A percentile compares a stretch with the other conserved stretches of the same genome.
phyloP scores from a whole-genome alignment of 106 monocot species.

The Chionographis japonica region DNA sequence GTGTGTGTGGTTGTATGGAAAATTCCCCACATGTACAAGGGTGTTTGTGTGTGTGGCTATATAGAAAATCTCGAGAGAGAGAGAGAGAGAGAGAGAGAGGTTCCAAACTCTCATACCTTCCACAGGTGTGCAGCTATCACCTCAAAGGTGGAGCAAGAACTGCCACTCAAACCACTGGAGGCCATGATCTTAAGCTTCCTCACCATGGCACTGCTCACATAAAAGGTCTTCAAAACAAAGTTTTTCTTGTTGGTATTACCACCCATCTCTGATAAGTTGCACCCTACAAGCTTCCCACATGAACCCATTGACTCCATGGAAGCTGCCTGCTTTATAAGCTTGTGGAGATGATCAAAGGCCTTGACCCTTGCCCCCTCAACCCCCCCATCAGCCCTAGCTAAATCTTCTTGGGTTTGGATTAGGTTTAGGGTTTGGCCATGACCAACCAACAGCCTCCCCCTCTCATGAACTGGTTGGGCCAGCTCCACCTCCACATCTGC shows the following conservation, averaged over 20 bases:
- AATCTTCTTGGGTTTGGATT: background rate
- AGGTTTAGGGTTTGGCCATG: background rate
- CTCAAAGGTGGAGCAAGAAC: constrained; percentile 46
- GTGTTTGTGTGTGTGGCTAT: no score
- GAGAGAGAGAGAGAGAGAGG: constrained; percentile 16
- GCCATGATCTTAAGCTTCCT: constrained; percentile 26
- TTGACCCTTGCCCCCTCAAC: constrained; percentile 4
- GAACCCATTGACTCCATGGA: background rate
- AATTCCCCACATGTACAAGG: no score
- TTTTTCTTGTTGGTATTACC: background rate
- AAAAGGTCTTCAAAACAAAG: constrained; percentile 29
- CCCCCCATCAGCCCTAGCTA: background rate
- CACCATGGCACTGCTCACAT: constrained; percentile 15
- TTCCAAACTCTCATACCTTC: constrained; percentile 22
- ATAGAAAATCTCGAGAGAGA: constrained; percentile 6
- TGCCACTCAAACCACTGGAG: background rate
- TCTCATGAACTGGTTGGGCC: constrained; percentile 35
- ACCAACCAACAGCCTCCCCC: constrained; percentile 28
- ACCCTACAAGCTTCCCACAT: background rate
- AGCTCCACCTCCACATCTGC: constrained; percentile 1
- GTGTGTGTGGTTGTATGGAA: no score
- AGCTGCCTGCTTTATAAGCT: constrained; percentile 26
- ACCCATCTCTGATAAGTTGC: constrained; percentile 9
- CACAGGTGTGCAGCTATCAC: constrained; percentile 47
- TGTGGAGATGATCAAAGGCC: constrained; percentile 41